These are phyloP conservation scores for Cytospora piceicola DNA, from an alignment of 2,329 filamentous ascomycete species.

Conservation along the genomic window DNA sequence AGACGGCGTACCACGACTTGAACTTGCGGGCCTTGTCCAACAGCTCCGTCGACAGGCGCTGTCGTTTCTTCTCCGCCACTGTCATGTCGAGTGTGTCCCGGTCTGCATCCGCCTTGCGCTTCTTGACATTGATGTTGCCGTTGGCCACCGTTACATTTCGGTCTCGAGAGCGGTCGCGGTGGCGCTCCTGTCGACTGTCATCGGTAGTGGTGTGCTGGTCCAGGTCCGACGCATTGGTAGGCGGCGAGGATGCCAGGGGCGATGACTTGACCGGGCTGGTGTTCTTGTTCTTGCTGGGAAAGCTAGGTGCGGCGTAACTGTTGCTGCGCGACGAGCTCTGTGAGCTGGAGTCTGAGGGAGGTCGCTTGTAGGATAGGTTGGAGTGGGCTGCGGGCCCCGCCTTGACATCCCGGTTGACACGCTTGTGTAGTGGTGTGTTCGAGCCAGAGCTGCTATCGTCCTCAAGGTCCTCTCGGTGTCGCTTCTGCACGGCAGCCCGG, in stretches of 20 bases:
- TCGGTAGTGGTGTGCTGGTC: slow-evolving; percentile 47
- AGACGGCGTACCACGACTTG: slow-evolving; percentile 59
- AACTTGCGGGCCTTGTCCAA: slow-evolving; percentile 59
- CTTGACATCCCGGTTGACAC: slow-evolving; percentile 53
- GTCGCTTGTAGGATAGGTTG: slow-evolving; percentile 27
- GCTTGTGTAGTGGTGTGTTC: slow-evolving; percentile 60
- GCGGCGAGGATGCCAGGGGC: slow-evolving; percentile 66
- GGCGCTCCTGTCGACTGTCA: slow-evolving; percentile 29
- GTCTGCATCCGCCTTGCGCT: slow-evolving; percentile 33
- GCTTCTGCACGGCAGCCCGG: slow-evolving; percentile 49
- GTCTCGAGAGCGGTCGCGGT: slow-evolving; percentile 31
- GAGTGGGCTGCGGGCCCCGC: slow-evolving; percentile 22
- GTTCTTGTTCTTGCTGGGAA: slow-evolving; percentile 52
- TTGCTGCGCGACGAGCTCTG: slow-evolving; percentile 49
- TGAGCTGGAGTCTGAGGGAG: slow-evolving; percentile 48
- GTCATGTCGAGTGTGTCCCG: slow-evolving; percentile 34
- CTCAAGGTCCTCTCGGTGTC: slow-evolving; percentile 52
- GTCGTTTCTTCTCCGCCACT: slow-evolving; percentile 44
- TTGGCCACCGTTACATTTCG: slow-evolving; percentile 35
- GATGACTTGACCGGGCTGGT: slow-evolving; percentile 67
- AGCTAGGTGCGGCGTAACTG: slow-evolving; percentile 33
- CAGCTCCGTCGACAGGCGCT: slow-evolving; percentile 51
- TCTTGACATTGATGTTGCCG: slow-evolving; percentile 34
- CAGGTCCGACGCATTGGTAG: slow-evolving; percentile 67
- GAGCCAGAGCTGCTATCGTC: slow-evolving; percentile 64